Base-by-base conservation (phyloP, 1,284 basidiomycete genomes). In the Pascua guehoae region DNA sequence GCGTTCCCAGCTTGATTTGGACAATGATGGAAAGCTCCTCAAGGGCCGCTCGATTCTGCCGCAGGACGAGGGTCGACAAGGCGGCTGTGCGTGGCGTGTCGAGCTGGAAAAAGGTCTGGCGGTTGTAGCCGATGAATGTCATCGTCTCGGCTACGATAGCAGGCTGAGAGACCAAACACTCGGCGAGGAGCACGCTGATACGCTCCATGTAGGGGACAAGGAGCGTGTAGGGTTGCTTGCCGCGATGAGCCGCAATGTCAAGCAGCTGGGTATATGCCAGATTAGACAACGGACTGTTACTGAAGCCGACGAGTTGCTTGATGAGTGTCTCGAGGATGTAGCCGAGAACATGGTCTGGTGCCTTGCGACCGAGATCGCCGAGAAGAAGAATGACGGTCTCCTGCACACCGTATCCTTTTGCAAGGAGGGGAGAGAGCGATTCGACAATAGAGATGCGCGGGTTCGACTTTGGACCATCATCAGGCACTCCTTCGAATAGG, bases 261-360 rank as follows among this genome's bases (percentile, higher is more conserved):
- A 83, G 72, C 17, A 92, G 79, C 88, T 92, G 86, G 66, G 83
- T 81, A 59, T 83, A 85, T 1, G 88, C 87, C 8, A 83, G 79
- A 37, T 86, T 86, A 66, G 83, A 85, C 14, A 92, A 65, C 1
- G 89, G 80, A 4, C 84, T 83, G 63, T 86, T 89, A 15, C 78
- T 70, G 49, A 85, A 81, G 1, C 85, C 88, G 24, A 32, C 24
- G 1, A 93, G 76, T 58, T 87, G 86, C 8, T 82, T 79, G n/a
- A 90, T 80, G 4, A 93, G 75, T 43, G 85, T 81, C 57, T 82
- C 84, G 4, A 92, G 71, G 8, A 83, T 81, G 51, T 83, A 82
- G 9, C 85, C 82, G 16, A 90, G 74, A 11, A 85, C 70, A 40
- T 84, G 81, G 1, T 76, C 65, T 40, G 82, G 78, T 16, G 81